Evolutionary conservation across 805 yeast genomes (phyloP).

Genomic region (Hanseniaspora thailandica): DNA sequence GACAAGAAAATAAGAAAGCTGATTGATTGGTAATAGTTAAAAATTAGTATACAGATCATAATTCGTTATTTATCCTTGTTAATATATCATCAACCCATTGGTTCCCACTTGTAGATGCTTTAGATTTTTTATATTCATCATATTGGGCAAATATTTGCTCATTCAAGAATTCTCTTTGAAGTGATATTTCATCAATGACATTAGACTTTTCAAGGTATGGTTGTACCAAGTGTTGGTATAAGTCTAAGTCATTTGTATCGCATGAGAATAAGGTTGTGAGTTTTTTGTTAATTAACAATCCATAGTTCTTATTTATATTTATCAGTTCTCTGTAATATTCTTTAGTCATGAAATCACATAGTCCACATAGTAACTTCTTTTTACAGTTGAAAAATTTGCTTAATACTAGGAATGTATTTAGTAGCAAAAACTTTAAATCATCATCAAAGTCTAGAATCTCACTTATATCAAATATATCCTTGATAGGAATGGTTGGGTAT

Average conservation of each 20-base stretch:
- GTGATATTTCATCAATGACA: background rate
- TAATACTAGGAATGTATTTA: background rate
- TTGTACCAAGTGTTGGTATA: background rate
- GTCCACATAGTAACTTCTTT: slow-evolving; percentile 6
- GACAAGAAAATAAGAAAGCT: slow-evolving; percentile 4
- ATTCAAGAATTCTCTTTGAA: background rate
- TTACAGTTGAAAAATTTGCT: slow-evolving; percentile 8
- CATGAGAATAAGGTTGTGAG: slow-evolving; percentile 5
- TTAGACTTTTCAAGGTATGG: background rate
- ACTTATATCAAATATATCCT: slow-evolving; percentile 4
- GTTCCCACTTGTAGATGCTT: background rate
- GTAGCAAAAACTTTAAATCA: slow-evolving; percentile 4
- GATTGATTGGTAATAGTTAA: slow-evolving; percentile 9
- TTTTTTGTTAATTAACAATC: background rate
- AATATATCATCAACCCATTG: background rate
- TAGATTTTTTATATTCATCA: background rate
- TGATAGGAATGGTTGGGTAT: slow-evolving; percentile 3
- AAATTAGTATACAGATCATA: background rate
- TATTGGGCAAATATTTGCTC: slow-evolving; percentile 3
- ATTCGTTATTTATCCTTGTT: background rate
- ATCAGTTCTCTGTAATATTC: background rate
- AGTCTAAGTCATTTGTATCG: background rate
- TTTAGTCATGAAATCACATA: background rate
- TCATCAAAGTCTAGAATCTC: slow-evolving; percentile 11
- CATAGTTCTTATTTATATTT: slow-evolving; percentile 1